These are phyloP conservation scores for Inosperma sp. DNA, from an alignment of 768 basidiomycete species.

Conservation along the genomic window DNA sequence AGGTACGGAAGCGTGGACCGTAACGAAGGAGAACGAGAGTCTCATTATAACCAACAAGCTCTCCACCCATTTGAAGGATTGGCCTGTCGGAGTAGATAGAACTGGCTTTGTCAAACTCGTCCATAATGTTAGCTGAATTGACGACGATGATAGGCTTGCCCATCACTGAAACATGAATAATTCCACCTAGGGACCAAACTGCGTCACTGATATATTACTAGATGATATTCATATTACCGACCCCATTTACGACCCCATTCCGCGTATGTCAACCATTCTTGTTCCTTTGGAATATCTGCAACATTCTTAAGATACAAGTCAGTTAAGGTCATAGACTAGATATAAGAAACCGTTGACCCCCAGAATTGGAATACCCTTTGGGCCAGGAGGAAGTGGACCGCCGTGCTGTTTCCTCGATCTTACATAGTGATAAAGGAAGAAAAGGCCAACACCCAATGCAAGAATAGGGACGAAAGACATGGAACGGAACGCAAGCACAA, in stretches of 20 bases:
- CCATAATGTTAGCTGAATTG: conserved; percentile 40
- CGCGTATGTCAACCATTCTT: conserved; percentile 46
- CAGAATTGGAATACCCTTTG: conserved; percentile 38
- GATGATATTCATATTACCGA: conserved; percentile 15
- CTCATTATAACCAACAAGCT: conserved; percentile 45
- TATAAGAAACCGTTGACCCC: conserved; percentile 29
- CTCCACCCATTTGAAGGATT: conserved; percentile 46
- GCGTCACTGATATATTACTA: no score
- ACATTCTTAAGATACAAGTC: conserved; percentile 37
- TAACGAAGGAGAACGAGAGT: conserved; percentile 44
- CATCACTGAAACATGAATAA: conserved; percentile 37
- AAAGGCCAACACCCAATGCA: background rate
- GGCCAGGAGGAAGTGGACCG: conserved; percentile 36
- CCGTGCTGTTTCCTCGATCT: conserved; percentile 20
- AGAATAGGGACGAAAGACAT: background rate
- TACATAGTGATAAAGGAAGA: conserved; percentile 2
- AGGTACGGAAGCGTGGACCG: conserved; percentile 39
- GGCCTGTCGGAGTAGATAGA: conserved; percentile 47
- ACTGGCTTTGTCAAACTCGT: conserved; percentile 45
- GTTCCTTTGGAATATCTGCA: conserved; percentile 39
- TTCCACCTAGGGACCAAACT: conserved; percentile 34
- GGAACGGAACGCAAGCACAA: no score
- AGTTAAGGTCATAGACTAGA: background rate
- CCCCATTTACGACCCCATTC: conserved; percentile 54
- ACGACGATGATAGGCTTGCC: conserved; percentile 46